phyloP scores from a whole-genome alignment of 257 asterid species.

The Solanum sejunctum region DNA sequence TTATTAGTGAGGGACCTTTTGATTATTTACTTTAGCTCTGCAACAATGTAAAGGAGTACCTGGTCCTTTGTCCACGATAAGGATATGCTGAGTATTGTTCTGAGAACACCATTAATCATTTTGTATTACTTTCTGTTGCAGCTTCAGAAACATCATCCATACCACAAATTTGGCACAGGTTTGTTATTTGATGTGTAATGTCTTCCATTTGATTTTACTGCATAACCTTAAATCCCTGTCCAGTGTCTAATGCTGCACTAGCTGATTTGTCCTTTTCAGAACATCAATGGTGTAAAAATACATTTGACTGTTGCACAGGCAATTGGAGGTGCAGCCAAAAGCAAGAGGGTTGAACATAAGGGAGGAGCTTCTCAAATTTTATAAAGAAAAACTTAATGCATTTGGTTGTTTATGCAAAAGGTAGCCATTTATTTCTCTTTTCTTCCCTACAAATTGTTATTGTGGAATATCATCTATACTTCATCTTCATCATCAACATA shows the following conservation, averaged over 20 bases:
- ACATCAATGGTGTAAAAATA: no score
- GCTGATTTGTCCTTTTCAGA: not conserved
- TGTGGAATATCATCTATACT: no score
- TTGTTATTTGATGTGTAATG: conserved; percentile 1
- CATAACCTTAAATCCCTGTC: not conserved
- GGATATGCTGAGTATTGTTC: not conserved
- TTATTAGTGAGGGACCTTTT: not conserved
- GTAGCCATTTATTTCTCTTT: conserved; percentile 24
- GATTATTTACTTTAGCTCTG: not conserved
- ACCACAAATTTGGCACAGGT: conserved; percentile 99
- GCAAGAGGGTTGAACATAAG: conserved; percentile 78
- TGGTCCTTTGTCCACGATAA: not conserved
- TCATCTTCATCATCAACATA: no score
- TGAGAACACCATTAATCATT: not conserved
- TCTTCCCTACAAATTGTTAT: not conserved
- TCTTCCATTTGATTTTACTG: not conserved
- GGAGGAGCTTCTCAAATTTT: conserved; percentile 73
- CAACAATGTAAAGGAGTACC: not conserved
- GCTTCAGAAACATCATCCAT: conserved; percentile 98
- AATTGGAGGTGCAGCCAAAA: conserved; percentile 86
- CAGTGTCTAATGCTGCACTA: not conserved
- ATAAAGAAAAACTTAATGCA: conserved; percentile 78
- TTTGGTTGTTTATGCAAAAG: conserved; percentile 86
- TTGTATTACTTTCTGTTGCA: conserved; percentile 18
- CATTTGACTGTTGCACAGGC: conserved; percentile 33